Base-by-base conservation (phyloP, 345 rosid genomes). In the Euphorbia pulcherrima region DNA sequence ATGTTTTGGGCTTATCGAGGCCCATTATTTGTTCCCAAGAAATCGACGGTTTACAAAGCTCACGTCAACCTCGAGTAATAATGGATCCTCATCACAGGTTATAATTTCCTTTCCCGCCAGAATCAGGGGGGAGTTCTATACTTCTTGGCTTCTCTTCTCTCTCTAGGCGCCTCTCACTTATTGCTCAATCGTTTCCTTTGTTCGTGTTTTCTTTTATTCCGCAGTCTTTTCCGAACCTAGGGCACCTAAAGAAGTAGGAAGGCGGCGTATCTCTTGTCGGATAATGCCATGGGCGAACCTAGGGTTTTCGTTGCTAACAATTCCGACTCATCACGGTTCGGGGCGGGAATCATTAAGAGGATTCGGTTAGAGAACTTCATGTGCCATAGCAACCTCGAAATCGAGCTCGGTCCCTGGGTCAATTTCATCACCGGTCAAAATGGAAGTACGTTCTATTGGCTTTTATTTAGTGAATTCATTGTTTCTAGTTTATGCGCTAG, bases 381-480 rank as follows among this genome's bases (percentile, higher is more conserved):
- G 97, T 90, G 96, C 82, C 98, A 90, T 64, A 80, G 82, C 72
- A 82, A 79, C 71, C 88, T 93, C 72, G 82, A 79, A 78, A 87
- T 90, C 64, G 97, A 93, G 74, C 86, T 93, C 56, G 81, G 97
- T 74, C 88, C 86, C 60, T 85, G 87, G 85, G 92, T 90, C 54
- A 93, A 93, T 83, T 93, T 93, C 84, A 82, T 93, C 79, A 89
- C 97, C 53, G 98, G 97, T 40, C 98, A 88, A 74, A 93, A 90
- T 68, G 98, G 98, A 80, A 93, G 98, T 93, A 74, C 53, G 85
- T 64, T 6, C 30, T n/a, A 18, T 62, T 56, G 28, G 17, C 17
- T 27, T 62, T 72, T 37, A 2, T 56, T 28, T 37, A 21, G 33
- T 40, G 20, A 18, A 12, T 2, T 44, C 44, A 39, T 39, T 39